These are phyloP conservation scores for Cryptococcus floricola DNA, from an alignment of 1,284 basidiomycete species.

Conservation along the genomic window DNA sequence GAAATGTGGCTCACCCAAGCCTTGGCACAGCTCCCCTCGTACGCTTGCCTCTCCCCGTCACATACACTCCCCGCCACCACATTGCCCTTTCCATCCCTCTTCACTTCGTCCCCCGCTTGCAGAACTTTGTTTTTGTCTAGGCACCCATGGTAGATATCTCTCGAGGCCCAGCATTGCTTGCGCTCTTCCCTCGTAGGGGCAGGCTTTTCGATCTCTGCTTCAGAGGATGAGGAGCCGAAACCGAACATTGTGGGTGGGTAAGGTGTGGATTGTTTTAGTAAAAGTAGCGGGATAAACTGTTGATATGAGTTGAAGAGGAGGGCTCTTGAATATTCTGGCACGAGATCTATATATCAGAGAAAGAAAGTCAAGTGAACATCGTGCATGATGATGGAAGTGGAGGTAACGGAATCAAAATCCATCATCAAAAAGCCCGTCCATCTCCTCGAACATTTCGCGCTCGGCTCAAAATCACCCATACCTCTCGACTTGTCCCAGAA, in stretches of 20 bases:
- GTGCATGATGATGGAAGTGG: too few species aligned
- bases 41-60: conserved; percentile 33
- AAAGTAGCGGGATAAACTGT: too few species aligned
- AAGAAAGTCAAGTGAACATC: too few species aligned
- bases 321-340: too few species aligned
- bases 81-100: conserved; percentile 33
- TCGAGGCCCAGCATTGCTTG: conserved; percentile 46
- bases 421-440: too few species aligned
- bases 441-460: too few species aligned
- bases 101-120: conserved; percentile 25
- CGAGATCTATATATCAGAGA: too few species aligned
- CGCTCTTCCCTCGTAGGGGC: conserved; percentile 48
- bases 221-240: conserved; percentile 13
- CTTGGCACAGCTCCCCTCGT: conserved; percentile 45
- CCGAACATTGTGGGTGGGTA: conserved; percentile 11
- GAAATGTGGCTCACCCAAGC: conserved; percentile 47
- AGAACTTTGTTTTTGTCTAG: conserved; percentile 42
- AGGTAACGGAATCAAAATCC: too few species aligned
- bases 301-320: too few species aligned
- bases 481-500: too few species aligned
- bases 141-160: conserved; percentile 50
- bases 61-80: conserved; percentile 28
- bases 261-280: too few species aligned
- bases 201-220: neutral
- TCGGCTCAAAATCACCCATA: too few species aligned